These are phyloP conservation scores for Colletotrichum acutatum DNA, from an alignment of 2,329 filamentous ascomycete species.

Conservation along the genomic window DNA sequence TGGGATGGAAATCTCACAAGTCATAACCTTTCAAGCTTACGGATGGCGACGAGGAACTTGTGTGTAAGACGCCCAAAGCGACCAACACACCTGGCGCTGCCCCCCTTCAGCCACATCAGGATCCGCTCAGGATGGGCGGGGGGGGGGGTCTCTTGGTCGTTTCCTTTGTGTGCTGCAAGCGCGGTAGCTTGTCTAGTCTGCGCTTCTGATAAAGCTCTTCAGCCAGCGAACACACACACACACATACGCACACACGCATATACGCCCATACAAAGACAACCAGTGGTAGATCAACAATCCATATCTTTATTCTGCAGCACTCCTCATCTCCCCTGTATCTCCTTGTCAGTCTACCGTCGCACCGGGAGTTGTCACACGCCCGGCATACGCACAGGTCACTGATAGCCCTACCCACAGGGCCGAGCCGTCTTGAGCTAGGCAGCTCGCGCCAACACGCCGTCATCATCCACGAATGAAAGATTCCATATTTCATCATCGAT, in stretches of 20 bases:
- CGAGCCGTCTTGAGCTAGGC: constrained; percentile 25
- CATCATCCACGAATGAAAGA: constrained; percentile 35
- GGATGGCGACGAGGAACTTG: background rate
- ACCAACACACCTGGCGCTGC: constrained; percentile 16
- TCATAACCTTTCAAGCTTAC: background rate
- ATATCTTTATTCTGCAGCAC: background rate
- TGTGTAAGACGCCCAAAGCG: background rate
- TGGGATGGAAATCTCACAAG: constrained; percentile 1
- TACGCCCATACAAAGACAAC: background rate
- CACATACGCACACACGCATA: background rate
- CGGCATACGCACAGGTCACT: constrained; percentile 31
- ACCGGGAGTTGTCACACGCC: background rate
- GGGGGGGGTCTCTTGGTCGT: background rate
- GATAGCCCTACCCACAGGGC: constrained; percentile 26
- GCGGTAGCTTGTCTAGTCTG: constrained; percentile 3
- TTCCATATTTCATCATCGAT: constrained; percentile 36
- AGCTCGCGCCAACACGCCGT: constrained; percentile 23
- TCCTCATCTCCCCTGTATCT: background rate
- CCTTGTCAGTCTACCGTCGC: background rate
- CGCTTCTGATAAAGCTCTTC: background rate
- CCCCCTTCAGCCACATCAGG: constrained; percentile 6
- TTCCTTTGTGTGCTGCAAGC: constrained; percentile 10
- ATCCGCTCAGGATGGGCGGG: background rate
- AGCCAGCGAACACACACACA: background rate
- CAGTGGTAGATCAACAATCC: constrained; percentile 4